These are phyloP conservation scores for Osmozyma mogii DNA, from an alignment of 805 yeast species.

Conservation along the genomic window DNA sequence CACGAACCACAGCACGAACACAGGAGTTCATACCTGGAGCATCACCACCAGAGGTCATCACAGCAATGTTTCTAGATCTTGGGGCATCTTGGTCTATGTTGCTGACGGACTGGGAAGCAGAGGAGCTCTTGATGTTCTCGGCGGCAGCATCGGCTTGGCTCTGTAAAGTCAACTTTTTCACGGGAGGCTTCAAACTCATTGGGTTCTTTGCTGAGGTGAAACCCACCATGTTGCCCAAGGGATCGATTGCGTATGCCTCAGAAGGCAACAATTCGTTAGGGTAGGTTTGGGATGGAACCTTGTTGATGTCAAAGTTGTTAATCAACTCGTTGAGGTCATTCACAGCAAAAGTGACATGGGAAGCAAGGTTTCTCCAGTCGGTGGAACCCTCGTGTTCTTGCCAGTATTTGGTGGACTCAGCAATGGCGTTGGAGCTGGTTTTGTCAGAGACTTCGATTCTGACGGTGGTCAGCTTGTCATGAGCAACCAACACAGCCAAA, in stretches of 20 bases:
- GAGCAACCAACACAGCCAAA: conserved; percentile 16
- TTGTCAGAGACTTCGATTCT: conserved; percentile 12
- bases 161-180: conserved; percentile 25
- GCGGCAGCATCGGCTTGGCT: too few relatives aligned
- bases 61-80: conserved; percentile 46
- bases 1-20: conserved; percentile 64
- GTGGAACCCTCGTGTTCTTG: conserved; percentile 12
- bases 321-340: conserved; percentile 32
- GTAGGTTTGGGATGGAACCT: conserved; percentile 42
- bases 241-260: conserved; percentile 58
- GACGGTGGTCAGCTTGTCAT: conserved; percentile 16
- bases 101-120: conserved; percentile 1
- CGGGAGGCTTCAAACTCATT: conserved; percentile 41
- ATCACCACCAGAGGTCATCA: conserved; percentile 79
- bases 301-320: conserved; percentile 19
- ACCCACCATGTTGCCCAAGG: conserved; percentile 76
- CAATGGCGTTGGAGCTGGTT: conserved; percentile 12
- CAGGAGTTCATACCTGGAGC: conserved; percentile 79
- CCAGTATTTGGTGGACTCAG: conserved; percentile 7
- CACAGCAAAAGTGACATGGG: conserved; percentile 41
- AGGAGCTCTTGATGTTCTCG: too few relatives aligned
- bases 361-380: conserved; percentile 45
- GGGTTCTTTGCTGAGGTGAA: conserved; percentile 61
- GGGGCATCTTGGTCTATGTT: background rate
- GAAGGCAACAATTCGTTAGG: conserved; percentile 72